phyloP scores from a whole-genome alignment of 306 rosid species.

The Acmispon strigosus region DNA sequence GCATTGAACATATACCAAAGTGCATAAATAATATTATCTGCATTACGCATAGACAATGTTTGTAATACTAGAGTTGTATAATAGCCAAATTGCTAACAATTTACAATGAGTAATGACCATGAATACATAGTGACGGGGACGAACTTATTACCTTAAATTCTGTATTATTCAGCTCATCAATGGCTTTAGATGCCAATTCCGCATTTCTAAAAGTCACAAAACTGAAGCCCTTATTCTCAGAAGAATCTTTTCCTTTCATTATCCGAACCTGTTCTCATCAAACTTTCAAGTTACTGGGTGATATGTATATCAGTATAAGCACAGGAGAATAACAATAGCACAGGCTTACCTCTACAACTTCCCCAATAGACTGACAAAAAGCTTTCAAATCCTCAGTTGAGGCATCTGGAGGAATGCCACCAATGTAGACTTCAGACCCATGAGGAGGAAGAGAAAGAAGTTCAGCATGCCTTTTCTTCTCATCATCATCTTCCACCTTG shows the following conservation, averaged over 20 bases:
- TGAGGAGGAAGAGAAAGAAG: slow-evolving; percentile 98
- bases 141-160: slow-evolving; percentile 62
- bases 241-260: slow-evolving; percentile 78
- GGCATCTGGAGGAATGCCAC: slow-evolving; percentile 77
- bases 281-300: slow-evolving; percentile 16
- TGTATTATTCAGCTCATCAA: slow-evolving; percentile 63
- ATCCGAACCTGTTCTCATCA: slow-evolving; percentile 67
- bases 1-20: background rate
- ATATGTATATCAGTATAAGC: background rate
- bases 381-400: slow-evolving; percentile 61
- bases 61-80: background rate
- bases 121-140: background rate
- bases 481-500: slow-evolving; percentile 45
- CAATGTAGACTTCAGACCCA: slow-evolving; percentile 92
- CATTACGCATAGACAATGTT: background rate
- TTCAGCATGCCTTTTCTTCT: slow-evolving; percentile 65
- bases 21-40: background rate
- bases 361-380: slow-evolving; percentile 73
- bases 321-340: slow-evolving; percentile 5
- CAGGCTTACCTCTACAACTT: slow-evolving; percentile 64
- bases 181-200: slow-evolving; percentile 86
- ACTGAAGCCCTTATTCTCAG: slow-evolving; percentile 77
- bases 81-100: background rate
- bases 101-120: background rate
- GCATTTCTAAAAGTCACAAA: slow-evolving; percentile 78